Evolutionary conservation across 495 filamentous ascomycete genomes (phyloP).

Genomic region (Penicillium pulvis): DNA sequence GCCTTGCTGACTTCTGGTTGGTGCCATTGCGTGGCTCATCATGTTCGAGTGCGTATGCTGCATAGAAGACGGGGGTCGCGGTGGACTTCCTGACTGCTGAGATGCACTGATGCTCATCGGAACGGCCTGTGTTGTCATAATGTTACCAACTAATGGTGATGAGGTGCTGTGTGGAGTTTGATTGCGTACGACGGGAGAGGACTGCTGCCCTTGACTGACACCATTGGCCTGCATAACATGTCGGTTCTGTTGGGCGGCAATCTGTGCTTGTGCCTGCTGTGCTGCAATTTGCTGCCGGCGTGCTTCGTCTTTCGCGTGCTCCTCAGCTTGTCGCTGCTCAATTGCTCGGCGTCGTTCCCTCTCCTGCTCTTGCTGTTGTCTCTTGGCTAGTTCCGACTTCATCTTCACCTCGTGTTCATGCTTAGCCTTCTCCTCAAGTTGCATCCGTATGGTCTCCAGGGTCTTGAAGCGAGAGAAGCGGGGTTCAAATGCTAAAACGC

Average conservation of each 20-base stretch:
- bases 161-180: slow-evolving; percentile 77
- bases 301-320: slow-evolving; percentile 49
- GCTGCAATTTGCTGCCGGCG: slow-evolving; percentile 46
- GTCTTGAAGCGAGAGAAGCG: slow-evolving; percentile 90
- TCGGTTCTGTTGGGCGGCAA: slow-evolving; percentile 45
- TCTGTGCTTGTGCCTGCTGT: slow-evolving; percentile 55
- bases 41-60: slow-evolving; percentile 70
- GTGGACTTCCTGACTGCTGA: slow-evolving; percentile 73
- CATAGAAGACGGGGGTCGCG: slow-evolving; percentile 73
- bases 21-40: slow-evolving; percentile 71
- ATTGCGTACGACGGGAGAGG: slow-evolving; percentile 78
- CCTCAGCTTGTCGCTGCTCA: slow-evolving; percentile 51
- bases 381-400: slow-evolving; percentile 51
- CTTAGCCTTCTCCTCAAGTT: slow-evolving; percentile 68
- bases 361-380: slow-evolving; percentile 52
- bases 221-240: slow-evolving; percentile 57
- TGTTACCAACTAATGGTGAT: slow-evolving; percentile 69
- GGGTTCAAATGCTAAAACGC: slow-evolving; percentile 72
- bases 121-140: slow-evolving; percentile 54
- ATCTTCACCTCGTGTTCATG: slow-evolving; percentile 68
- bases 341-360: slow-evolving; percentile 42
- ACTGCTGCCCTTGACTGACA: slow-evolving; percentile 68
- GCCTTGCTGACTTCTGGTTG: slow-evolving; percentile 79
- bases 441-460: slow-evolving; percentile 78
- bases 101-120: slow-evolving; percentile 82